A percentile compares a stretch with the other conserved stretches of the same genome.
Conservation (phyloP, 257 asterid genomes). For the Anisodus tanguticus region DNA sequence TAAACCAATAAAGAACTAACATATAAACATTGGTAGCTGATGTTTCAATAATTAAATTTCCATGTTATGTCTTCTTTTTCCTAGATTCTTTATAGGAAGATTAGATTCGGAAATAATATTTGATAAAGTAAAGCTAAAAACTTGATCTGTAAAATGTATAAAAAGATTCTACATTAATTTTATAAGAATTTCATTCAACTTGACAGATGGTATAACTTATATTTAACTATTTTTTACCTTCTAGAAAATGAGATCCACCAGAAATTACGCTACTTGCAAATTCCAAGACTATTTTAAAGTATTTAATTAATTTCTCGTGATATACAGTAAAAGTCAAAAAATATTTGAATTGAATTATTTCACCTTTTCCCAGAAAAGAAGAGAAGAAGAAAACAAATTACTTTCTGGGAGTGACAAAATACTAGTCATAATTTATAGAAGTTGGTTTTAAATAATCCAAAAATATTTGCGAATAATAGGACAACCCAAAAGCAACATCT, state of each 20-base stretch:
- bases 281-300: not conserved
- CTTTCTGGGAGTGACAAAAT: constrained; percentile 27
- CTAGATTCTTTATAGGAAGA: no score
- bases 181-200: no score
- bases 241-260: constrained; percentile 8
- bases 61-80: no score
- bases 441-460: constrained; percentile 1
- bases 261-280: not conserved
- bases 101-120: no score
- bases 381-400: constrained; percentile 17
- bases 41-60: no score
- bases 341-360: not conserved
- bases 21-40: no score
- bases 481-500: not conserved
- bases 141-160: no score
- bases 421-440: not conserved
- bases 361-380: not conserved
- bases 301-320: not conserved
- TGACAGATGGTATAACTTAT: not conserved
- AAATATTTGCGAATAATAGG: not conserved
- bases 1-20: no score
- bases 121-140: no score
- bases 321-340: not conserved
- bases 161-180: not conserved
- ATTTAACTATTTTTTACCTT: not conserved